phyloP scores from a whole-genome alignment of 495 filamentous ascomycete genomes.

The Platismatia glauca region DNA sequence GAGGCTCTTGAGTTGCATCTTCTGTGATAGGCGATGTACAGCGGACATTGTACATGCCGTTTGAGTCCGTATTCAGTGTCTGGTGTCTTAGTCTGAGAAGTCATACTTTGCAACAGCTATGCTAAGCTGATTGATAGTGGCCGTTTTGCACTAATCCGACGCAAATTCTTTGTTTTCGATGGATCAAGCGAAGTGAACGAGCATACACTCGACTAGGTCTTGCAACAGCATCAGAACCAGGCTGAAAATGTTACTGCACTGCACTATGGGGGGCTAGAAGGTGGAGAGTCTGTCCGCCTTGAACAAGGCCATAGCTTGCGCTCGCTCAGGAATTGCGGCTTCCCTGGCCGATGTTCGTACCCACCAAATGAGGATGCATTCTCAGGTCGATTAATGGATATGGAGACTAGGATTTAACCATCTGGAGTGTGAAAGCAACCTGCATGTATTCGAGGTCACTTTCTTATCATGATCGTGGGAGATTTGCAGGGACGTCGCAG shows the following conservation, averaged over 20 bases:
- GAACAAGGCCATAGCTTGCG: background rate
- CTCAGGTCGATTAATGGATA: background rate
- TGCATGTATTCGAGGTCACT: background rate
- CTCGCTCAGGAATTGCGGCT: background rate
- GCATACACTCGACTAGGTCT: background rate
- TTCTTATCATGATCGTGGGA: background rate
- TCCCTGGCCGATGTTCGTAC: background rate
- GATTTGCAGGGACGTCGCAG: background rate
- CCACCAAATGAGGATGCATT: background rate
- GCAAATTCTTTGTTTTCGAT: background rate
- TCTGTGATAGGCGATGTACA: constrained; percentile 33
- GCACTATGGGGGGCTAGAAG: background rate
- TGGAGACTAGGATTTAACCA: too few species aligned
- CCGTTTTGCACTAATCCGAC: background rate
- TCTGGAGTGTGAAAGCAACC: background rate
- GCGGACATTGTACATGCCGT: constrained; percentile 35
- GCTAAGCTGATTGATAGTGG: constrained; percentile 39
- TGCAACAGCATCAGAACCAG: background rate
- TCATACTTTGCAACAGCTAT: constrained; percentile 44
- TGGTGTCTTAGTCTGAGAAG: constrained; percentile 34
- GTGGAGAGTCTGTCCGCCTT: too few species aligned
- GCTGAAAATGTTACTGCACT: background rate
- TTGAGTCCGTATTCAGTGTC: constrained; percentile 34
- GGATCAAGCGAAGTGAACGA: background rate
- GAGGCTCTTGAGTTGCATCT: constrained; percentile 27